Conservation (phyloP, 176 grass and related monocot species). For the Phyllostachys edulis region DNA sequence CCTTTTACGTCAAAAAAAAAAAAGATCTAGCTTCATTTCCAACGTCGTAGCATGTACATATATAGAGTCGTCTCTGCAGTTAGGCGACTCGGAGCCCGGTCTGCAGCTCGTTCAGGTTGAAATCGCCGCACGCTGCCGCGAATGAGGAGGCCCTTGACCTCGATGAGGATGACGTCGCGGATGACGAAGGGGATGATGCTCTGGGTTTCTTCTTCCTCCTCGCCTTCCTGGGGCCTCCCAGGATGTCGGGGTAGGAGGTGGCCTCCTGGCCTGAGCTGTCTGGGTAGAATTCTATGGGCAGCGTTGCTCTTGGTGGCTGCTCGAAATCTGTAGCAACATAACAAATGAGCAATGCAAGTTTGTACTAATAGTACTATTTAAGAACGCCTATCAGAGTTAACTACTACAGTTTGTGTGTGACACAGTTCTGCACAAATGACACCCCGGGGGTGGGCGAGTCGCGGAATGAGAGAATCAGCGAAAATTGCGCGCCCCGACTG, state of each 20-base stretch:
- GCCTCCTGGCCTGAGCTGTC: slow-evolving; percentile 23
- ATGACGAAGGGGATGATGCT: slow-evolving; percentile 24
- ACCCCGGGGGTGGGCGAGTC: too few relatives aligned
- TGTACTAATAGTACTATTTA: too few relatives aligned
- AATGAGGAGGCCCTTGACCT: slow-evolving; percentile 54
- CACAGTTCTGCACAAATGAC: too few relatives aligned
- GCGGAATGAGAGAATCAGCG: too few relatives aligned
- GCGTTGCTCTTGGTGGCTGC: neutral
- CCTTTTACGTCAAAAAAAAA: too few relatives aligned
- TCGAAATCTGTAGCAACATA: slow-evolving; percentile 56
- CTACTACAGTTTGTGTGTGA: too few relatives aligned
- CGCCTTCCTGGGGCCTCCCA: slow-evolving; percentile 31
- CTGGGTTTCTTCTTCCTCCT: slow-evolving; percentile 37
- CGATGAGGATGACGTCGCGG: slow-evolving; percentile 33
- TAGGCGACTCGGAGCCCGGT: slow-evolving; percentile 27
- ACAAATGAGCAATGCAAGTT: neutral
- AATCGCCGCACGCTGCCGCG: slow-evolving; percentile 43
- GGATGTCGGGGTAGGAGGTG: slow-evolving; percentile 21
- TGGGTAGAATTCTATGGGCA: slow-evolving; percentile 16
- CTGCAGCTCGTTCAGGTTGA: neutral
- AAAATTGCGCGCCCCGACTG: too few relatives aligned
- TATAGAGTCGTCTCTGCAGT: neutral
- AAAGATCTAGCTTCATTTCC: neutral
- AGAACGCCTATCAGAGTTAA: too few relatives aligned
- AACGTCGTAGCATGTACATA: neutral